Evolutionary conservation across 2,329 filamentous ascomycete genomes (phyloP).

Genomic region (Fusarium falciforme): DNA sequence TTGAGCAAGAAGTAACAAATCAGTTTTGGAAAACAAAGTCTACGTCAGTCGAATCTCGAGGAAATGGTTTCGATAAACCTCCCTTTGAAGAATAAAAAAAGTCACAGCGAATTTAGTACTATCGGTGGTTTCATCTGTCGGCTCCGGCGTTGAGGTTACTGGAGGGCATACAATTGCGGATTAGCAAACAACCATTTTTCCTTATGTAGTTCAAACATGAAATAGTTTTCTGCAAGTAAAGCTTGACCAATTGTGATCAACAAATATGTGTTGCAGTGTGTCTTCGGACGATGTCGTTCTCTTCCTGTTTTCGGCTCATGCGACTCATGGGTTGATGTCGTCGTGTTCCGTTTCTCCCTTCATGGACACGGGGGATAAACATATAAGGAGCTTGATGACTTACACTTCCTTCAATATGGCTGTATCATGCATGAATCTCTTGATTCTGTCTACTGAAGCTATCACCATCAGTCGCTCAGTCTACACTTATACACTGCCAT

Average conservation of each 20-base stretch:
- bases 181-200: slow-evolving; percentile 10
- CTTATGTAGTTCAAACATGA: neutral
- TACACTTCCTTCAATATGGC: neutral
- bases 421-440: neutral
- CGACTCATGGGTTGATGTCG: slow-evolving; percentile 40
- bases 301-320: slow-evolving; percentile 21
- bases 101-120: neutral
- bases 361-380: slow-evolving; percentile 1
- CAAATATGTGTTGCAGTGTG: neutral
- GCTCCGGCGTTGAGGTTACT: slow-evolving; percentile 27
- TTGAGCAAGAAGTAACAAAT: slow-evolving; percentile 46
- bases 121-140: slow-evolving; percentile 2
- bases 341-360: slow-evolving; percentile 45
- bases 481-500: slow-evolving; percentile 1
- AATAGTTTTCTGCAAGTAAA: neutral
- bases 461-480: neutral
- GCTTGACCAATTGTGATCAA: neutral
- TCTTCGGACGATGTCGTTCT: slow-evolving; percentile 31
- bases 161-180: slow-evolving; percentile 7
- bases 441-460: neutral
- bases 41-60: neutral
- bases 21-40: neutral
- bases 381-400: neutral
- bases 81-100: neutral
- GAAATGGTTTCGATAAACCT: neutral